Conservation (phyloP, 2,329 filamentous ascomycete genomes). For the Teratosphaeriaceae sp. region DNA sequence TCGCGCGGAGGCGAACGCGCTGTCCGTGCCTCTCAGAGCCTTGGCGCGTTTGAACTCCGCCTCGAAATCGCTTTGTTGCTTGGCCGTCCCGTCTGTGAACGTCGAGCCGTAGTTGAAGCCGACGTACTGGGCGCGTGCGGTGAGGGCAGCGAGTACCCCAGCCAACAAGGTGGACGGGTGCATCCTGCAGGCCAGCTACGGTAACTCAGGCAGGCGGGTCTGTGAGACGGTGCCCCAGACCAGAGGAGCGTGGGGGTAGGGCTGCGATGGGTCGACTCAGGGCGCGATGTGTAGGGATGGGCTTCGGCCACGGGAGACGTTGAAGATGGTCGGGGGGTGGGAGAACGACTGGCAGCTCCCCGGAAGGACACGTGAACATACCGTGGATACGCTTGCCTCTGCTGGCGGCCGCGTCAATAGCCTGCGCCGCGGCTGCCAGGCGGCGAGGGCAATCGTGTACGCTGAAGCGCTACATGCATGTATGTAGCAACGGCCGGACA, state of each 20-base stretch:
- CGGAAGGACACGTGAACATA: neutral
- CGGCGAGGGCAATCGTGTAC: neutral
- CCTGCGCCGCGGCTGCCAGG: neutral
- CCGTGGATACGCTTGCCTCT: neutral
- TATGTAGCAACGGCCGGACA: too few species aligned
- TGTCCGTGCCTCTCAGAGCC: slow-evolving; percentile 51
- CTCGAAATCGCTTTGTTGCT: slow-evolving; percentile 60
- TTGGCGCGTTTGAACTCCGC: slow-evolving; percentile 61
- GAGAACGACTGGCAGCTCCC: neutral
- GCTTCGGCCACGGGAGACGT: too few species aligned
- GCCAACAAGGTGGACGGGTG: slow-evolving; percentile 29
- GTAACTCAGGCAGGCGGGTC: neutral
- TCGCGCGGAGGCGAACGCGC: slow-evolving; percentile 57
- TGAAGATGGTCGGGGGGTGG: too few species aligned
- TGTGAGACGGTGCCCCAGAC: neutral
- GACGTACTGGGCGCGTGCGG: slow-evolving; percentile 35
- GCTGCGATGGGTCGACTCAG: too few species aligned
- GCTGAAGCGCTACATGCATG: neutral
- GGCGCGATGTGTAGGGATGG: too few species aligned
- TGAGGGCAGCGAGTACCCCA: slow-evolving; percentile 33
- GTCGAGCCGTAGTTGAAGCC: slow-evolving; percentile 71
- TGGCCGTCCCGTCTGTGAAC: slow-evolving; percentile 54
- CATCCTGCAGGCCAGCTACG: slow-evolving; percentile 19
- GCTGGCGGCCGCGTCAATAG: neutral
- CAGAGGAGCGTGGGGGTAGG: too few species aligned